Evolutionary conservation across 1,139 yeast genomes (phyloP).

Genomic region (Eremothecium gossypii): DNA sequence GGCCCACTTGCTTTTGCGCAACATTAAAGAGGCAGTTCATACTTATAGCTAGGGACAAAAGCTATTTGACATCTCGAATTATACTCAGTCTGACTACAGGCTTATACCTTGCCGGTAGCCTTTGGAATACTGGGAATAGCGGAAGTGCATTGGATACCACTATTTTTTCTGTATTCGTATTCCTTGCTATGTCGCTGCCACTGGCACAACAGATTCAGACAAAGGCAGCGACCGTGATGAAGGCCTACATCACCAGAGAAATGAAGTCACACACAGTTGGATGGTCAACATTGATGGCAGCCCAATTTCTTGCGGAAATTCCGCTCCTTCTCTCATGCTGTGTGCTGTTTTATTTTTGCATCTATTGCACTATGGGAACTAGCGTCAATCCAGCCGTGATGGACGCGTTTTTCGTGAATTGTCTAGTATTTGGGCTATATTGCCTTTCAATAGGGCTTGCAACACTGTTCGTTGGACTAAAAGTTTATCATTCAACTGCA

Average conservation of each 20-base stretch:
- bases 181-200: conserved; percentile 43
- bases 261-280: conserved; percentile 53
- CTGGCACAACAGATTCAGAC: conserved; percentile 51
- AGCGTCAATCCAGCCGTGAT: conserved; percentile 35
- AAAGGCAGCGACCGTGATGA: conserved; percentile 43
- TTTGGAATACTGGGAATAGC: conserved; percentile 40
- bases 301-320: conserved; percentile 43
- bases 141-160: conserved; percentile 44
- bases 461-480: conserved; percentile 38
- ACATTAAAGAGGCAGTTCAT: conserved; percentile 32
- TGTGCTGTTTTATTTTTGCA: conserved; percentile 40
- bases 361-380: conserved; percentile 48
- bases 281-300: conserved; percentile 46
- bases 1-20: conserved; percentile 21
- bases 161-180: conserved; percentile 43
- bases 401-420: conserved; percentile 36
- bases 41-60: conserved; percentile 36
- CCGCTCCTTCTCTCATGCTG: conserved; percentile 43
- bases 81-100: conserved; percentile 36
- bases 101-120: conserved; percentile 37
- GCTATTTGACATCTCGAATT: conserved; percentile 36
- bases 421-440: conserved; percentile 42
- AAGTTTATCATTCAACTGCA: conserved; percentile 39
- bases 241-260: conserved; percentile 51
- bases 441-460: conserved; percentile 44